phyloP scores from a whole-genome alignment of 2,329 filamentous ascomycete species.

The Pestalotiopsis sp. region DNA sequence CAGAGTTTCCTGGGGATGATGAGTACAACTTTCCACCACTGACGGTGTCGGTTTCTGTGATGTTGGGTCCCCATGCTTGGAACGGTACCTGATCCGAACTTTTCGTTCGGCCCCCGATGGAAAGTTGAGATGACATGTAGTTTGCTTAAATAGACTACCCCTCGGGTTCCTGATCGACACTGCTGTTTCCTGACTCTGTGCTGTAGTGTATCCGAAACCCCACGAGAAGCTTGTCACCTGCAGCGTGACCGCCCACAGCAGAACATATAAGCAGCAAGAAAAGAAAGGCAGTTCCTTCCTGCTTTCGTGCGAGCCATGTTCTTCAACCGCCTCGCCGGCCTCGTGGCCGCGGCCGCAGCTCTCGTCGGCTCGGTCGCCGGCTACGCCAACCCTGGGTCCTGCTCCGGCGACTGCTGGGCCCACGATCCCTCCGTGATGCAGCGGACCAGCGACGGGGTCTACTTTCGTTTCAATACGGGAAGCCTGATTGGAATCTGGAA shows the following conservation, averaged over 20 bases:
- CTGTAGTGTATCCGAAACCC: background rate
- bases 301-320: background rate
- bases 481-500: constrained; percentile 42
- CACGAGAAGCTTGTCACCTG: background rate
- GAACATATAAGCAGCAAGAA: background rate
- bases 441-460: constrained; percentile 39
- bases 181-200: background rate
- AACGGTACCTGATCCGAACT: background rate
- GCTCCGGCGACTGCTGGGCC: constrained; percentile 38
- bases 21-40: constrained; percentile 5
- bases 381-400: constrained; percentile 36
- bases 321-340: constrained; percentile 3
- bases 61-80: background rate
- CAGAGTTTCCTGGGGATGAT: background rate
- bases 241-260: background rate
- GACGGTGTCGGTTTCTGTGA: background rate
- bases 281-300: background rate
- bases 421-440: constrained; percentile 43
- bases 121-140: background rate
- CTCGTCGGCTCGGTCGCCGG: constrained; percentile 11
- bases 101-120: background rate
- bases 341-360: background rate
- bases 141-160: background rate
- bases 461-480: constrained; percentile 46
- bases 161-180: background rate